These are phyloP conservation scores for Phragmites australis DNA, from an alignment of 176 grass and related monocot species.

Conservation along the genomic window DNA sequence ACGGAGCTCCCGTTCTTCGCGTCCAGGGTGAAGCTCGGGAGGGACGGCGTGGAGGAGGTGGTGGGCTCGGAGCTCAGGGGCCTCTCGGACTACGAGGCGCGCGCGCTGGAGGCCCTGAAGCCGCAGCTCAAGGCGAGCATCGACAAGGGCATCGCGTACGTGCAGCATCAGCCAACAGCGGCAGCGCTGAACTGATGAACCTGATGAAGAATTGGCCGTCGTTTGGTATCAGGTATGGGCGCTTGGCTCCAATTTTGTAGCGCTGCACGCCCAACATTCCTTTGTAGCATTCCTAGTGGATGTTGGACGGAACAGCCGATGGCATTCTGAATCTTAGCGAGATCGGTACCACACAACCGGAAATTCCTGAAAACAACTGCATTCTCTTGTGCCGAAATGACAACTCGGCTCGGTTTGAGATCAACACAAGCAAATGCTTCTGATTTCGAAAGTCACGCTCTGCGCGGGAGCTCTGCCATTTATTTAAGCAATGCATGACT, in stretches of 20 bases:
- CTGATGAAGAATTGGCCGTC: not conserved
- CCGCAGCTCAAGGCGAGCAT: constrained; percentile 56
- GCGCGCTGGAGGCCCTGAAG: constrained; percentile 44
- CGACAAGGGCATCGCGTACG: constrained; percentile 51
- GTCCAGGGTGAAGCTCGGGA: constrained; percentile 46
- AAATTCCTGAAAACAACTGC: not conserved
- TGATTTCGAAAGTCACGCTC: too few relatives aligned
- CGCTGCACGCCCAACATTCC: not conserved
- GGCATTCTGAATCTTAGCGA: not conserved
- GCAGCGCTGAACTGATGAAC: constrained; percentile 5
- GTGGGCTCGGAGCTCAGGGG: constrained; percentile 37
- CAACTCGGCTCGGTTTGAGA: not conserved
- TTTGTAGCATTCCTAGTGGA: not conserved
- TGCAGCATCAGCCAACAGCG: constrained; percentile 26
- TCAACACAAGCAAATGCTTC: too few relatives aligned
- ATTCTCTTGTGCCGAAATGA: not conserved
- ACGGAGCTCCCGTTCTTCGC: constrained; percentile 64
- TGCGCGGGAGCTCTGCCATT: too few relatives aligned
- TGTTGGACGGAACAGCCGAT: not conserved
- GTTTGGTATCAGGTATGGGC: not conserved
- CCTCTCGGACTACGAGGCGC: constrained; percentile 42
- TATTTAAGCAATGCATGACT: too few relatives aligned
- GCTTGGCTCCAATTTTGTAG: not conserved
- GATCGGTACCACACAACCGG: too few relatives aligned
- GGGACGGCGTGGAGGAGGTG: constrained; percentile 50